These are phyloP conservation scores for Gynostemma pentaphyllum DNA, from an alignment of 306 rosid genomes.

Conservation along the genomic window DNA sequence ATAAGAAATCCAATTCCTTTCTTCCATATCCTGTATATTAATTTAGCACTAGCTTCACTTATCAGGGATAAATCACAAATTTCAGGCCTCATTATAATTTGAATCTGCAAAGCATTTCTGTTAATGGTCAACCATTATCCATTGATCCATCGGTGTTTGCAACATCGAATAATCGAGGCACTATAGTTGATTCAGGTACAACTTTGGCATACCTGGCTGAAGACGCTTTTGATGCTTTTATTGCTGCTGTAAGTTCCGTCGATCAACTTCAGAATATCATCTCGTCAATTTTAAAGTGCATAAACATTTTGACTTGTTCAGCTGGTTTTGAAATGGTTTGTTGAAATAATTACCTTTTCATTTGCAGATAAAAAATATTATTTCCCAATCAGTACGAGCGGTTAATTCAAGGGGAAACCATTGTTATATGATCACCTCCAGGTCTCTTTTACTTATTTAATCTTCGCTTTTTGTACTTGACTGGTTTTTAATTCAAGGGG, in stretches of 20 bases:
- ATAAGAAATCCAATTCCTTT: not conserved
- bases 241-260: slow-evolving; percentile 46
- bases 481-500: slow-evolving; percentile 34
- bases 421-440: no score
- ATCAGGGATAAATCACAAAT: no score
- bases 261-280: no score
- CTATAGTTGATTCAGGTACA: slow-evolving; percentile 71
- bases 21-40: no score
- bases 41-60: no score
- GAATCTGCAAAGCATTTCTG: slow-evolving; percentile 62
- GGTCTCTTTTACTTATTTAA: no score
- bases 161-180: slow-evolving; percentile 51
- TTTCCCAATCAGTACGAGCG: slow-evolving; percentile 34
- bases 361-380: slow-evolving; percentile 39
- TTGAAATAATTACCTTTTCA: no score
- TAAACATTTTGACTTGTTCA: no score
- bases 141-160: slow-evolving; percentile 44
- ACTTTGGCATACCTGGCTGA: slow-evolving; percentile 45
- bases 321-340: no score
- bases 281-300: no score
- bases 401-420: no score
- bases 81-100: slow-evolving; percentile 80
- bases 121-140: slow-evolving; percentile 39
- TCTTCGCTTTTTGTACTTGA: no score
- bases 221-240: slow-evolving; percentile 75